Evolutionary conservation across 495 filamentous ascomycete genomes (phyloP), one percentile per base, ranked within the genome.

Genomic region (Penicillium roqueforti): DNA sequence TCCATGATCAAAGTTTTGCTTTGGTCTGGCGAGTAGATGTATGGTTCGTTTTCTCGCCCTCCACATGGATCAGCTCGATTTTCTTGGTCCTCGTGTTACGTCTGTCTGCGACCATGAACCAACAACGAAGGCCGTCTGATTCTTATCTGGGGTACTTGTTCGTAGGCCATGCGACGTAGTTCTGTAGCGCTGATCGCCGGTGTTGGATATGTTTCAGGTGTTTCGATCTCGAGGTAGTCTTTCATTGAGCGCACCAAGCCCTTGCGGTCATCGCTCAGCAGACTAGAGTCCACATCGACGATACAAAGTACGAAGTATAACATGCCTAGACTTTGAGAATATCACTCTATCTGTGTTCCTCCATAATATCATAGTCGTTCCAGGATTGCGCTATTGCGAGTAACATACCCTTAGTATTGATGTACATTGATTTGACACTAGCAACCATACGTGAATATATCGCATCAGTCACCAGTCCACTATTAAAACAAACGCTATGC

Each of bases 41-140:
- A 62, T 47, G 41, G 28, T 65, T 53, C 58, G 52, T 34, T 61
- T 44, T 56, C 57, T 36, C 31, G 28, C 11, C 23, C 48, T 43
- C 8, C 19, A 28, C 46, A 6, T 20, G 29, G 52, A 44, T 42
- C 43, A 56, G 54, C 54, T 61, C 62, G 65, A 42, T 59, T 60
- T 55, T 47, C 57, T 58, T 60, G 62, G 62, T 37, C 62, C 58
- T 66, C 51, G 59, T 65, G 59, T 56, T 58, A 66, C 65, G 68
- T 70, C 67, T 65, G 66, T 60, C 61, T 69, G 67, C 61, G 69
- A 72, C 61, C 66, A 70, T 63, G 69, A 70, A 61, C 56, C 59
- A 68, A 68, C 59, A 68, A 68, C 60, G 54, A 55, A 60, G 62
- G 56, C 56, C 53, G 57, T 62, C 53, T 64, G 60, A 61, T 56